Conservation (phyloP, 805 yeast genomes). For the Wickerhamiella azyma region DNA sequence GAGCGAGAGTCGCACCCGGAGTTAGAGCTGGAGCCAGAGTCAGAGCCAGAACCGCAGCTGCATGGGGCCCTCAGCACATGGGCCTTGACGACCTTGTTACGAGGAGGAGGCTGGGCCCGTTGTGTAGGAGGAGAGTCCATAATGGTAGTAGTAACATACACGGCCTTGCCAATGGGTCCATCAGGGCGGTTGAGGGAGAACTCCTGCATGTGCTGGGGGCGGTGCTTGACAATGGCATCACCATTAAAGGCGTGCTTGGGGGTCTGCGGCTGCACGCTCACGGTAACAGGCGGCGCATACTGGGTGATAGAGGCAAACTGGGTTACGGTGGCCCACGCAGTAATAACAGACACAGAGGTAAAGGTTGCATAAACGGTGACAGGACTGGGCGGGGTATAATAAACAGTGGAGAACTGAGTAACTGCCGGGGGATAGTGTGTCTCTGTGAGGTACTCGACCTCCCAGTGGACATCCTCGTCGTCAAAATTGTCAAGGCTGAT, state of each 20-base stretch:
- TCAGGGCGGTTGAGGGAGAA: neutral
- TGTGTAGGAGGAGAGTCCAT: neutral
- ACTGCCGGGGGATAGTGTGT: neutral
- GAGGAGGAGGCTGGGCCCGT: neutral
- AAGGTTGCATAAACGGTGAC: neutral
- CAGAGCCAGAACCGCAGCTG: neutral
- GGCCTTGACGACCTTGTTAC: neutral
- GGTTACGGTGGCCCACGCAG: neutral
- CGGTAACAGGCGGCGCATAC: neutral
- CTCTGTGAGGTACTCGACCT: neutral
- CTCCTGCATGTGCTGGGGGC: neutral
- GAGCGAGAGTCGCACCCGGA: conserved; percentile 3
- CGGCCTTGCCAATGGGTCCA: conserved; percentile 1
- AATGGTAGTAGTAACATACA: conserved; percentile 3
- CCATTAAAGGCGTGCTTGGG: neutral
- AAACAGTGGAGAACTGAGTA: conserved; percentile 2
- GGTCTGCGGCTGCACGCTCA: neutral
- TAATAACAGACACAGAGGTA: neutral
- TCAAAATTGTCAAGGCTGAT: neutral
- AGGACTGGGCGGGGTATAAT: neutral
- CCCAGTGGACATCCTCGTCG: neutral
- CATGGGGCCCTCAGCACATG: neutral
- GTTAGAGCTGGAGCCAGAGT: neutral
- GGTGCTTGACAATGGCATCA: neutral
- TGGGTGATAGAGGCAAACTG: neutral